Base-by-base conservation (phyloP, 2,329 filamentous ascomycete genomes). In the Fusarium denticulatum region DNA sequence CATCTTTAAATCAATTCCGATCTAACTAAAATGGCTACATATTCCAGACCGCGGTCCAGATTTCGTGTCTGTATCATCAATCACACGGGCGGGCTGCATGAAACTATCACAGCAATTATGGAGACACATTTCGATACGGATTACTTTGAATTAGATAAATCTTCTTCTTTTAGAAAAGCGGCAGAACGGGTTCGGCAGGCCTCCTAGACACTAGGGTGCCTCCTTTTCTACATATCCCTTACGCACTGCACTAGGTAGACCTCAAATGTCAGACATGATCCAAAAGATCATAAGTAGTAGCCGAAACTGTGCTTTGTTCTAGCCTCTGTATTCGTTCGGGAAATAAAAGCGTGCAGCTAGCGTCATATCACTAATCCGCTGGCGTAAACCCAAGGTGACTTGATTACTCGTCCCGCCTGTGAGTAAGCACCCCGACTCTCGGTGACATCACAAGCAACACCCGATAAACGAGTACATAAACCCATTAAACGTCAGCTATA, bases 401-500 rank as follows among this genome's bases (percentile, higher is more conserved):
- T 24, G 42, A 43, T 43, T 24, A 24, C 42, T 18, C 10, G 42
- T 43, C 10, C 11, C n/a, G 24, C 15, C 40, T 8, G 34, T 53
- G 50, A 56, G 36, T 56, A 56, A 56, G 36, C 52, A 42, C 52
- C 15, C 52, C 52, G 52, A 56, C 3, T 24, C 11, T 15, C 1
- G 3, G 20, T 42, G 6, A 11, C 52, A 24, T 30, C 15, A 42
- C 36, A 5, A 28, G 15, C 20, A 28, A 1, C 13, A 37, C 0
- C 6, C 10, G 3, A 7, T 5, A 39, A 7, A 6, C 7, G 15
- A n/a, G 8, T 20, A 8, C 3, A 55, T 42, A 55, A 55, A 5
- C 7, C 0, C 28, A 10, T 32, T 0, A 7, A 24, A 18, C 5
- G 0, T 10, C 22, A 32, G 3, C 3, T n/a, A 3, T 3, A 18